Evolutionary conservation across 1,139 yeast genomes (phyloP), one percentile per base, ranked within the genome.

Genomic region (Blastobotrys indianensis): DNA sequence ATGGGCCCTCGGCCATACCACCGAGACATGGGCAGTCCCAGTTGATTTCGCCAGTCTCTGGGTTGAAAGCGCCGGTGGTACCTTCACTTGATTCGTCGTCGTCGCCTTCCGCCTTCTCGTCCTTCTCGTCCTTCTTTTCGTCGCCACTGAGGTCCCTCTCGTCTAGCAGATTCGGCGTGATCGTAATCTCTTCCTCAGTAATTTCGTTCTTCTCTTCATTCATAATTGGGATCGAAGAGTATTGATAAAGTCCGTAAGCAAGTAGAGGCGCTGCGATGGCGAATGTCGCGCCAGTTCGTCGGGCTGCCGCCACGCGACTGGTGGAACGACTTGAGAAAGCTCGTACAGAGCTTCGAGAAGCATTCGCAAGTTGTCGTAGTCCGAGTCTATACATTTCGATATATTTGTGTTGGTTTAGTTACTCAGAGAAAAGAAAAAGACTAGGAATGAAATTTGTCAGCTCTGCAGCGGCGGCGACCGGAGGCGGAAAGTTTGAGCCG

Each of bases 21-120:
- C 98, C 98, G 50, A 94, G 74, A 69, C 99, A 94, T n/a, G 98
- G 97, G 66, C 99, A 94, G 63, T 94, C 98, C 99, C 99, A 94
- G 79, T 94, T 92, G 68, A 94, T 94, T 66, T 92, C 98, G 34
- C 98, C 98, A 5, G 99, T 92, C 60, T 86, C 96, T 41, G 97
- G 97, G 69, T 92, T 80, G 69, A 81, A 92, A 2, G 98, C 97
- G 38, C 87, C 87, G 33, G 33, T 31, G 15, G 5, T 9, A 31
- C 15, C 12, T 32, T 16, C 28, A 12, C 25, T 20, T 20, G 25
- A 20, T 13, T 23, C 39, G 32, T 31, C 36, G n/a, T 47, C 45
- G 29, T 16, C 45, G 12, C 13, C 25, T 3, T 33, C 31, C 10
- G 16, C 23, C 28, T 23, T 15, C 25, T 28, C 41, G 25, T 10